phyloP scores from a whole-genome alignment of 768 basidiomycete species.

The Amanita molliuscula region DNA sequence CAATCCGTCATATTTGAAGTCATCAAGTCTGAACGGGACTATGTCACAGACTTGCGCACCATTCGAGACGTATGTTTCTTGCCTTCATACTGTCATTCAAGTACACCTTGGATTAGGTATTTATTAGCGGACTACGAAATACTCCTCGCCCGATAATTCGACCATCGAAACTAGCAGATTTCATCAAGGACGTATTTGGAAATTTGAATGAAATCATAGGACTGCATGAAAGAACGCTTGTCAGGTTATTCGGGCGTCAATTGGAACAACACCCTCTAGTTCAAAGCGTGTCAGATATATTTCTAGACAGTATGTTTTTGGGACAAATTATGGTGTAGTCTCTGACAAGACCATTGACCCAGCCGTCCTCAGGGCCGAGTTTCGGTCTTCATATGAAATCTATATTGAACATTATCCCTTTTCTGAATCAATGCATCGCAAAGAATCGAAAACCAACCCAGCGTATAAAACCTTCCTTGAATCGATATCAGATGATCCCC shows the following conservation, averaged over 20 bases:
- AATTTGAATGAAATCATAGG: slow-evolving; percentile 62
- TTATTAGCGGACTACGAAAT: slow-evolving; percentile 52
- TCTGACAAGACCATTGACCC: slow-evolving; percentile 17
- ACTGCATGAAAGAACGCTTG: slow-evolving; percentile 62
- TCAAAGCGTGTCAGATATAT: slow-evolving; percentile 73
- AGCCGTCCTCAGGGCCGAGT: slow-evolving; percentile 37
- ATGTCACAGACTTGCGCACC: slow-evolving; percentile 70
- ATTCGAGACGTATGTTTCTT: slow-evolving; percentile 43
- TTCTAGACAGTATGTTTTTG: slow-evolving; percentile 57
- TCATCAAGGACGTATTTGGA: slow-evolving; percentile 75
- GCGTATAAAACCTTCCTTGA: slow-evolving; percentile 61
- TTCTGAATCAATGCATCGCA: slow-evolving; percentile 72
- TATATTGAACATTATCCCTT: slow-evolving; percentile 88
- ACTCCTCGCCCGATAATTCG: slow-evolving; percentile 60
- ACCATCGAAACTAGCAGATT: slow-evolving; percentile 42
- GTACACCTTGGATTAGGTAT: slow-evolving; percentile 38
- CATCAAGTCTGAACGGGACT: slow-evolving; percentile 83
- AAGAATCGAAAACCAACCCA: slow-evolving; percentile 60
- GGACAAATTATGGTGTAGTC: not conserved
- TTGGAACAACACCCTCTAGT: slow-evolving; percentile 79
- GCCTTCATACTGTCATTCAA: not conserved
- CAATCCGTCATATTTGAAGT: slow-evolving; percentile 87
- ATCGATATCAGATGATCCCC: slow-evolving; percentile 49
- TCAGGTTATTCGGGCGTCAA: slow-evolving; percentile 69
- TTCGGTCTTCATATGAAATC: slow-evolving; percentile 59